Percentiles rank a stretch among this genome's conserved stretches.
Evolutionary conservation across 78 protist species (phyloP).

Genomic region (Dictyostelium capitatum): DNA sequence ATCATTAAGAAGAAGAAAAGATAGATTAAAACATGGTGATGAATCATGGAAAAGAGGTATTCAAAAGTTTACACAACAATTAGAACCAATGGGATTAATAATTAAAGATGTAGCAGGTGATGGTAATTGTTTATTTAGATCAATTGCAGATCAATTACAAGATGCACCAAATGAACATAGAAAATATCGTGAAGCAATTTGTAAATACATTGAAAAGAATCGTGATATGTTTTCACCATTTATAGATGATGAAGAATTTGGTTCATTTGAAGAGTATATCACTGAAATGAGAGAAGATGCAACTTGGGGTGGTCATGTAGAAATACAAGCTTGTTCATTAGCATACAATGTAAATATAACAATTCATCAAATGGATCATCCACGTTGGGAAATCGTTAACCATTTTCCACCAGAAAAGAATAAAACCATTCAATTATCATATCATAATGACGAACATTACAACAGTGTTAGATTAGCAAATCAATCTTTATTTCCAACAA

Average conservation of each 20-base stretch:
- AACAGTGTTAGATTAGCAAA: constrained; percentile 40
- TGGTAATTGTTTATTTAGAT: constrained; percentile 88
- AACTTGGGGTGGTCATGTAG: constrained; percentile 88
- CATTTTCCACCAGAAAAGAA: constrained; percentile 45
- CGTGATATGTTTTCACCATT: constrained; percentile 80
- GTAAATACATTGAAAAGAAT: constrained; percentile 57
- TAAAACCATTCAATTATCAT: constrained; percentile 58
- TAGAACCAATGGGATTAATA: constrained; percentile 58
- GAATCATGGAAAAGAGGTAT: constrained; percentile 76
- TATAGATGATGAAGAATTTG: constrained; percentile 77
- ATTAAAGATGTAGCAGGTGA: constrained; percentile 89
- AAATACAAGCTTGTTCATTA: constrained; percentile 71
- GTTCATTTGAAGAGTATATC: constrained; percentile 71
- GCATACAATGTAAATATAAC: constrained; percentile 68
- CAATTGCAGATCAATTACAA: constrained; percentile 84
- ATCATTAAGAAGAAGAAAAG: constrained; percentile 26
- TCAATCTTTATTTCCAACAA: neutral
- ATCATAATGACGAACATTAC: constrained; percentile 87
- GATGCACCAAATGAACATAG: constrained; percentile 73
- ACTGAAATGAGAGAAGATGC: constrained; percentile 77
- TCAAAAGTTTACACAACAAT: constrained; percentile 37
- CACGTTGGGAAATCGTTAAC: constrained; percentile 76
- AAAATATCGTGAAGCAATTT: constrained; percentile 56
- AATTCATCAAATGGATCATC: constrained; percentile 84
- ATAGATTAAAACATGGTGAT: constrained; percentile 73